A percentile compares a stretch with the other conserved stretches of the same genome.
Evolutionary conservation across 1,284 basidiomycete species (phyloP).

Genomic region (Cryptococcus sp.): DNA sequence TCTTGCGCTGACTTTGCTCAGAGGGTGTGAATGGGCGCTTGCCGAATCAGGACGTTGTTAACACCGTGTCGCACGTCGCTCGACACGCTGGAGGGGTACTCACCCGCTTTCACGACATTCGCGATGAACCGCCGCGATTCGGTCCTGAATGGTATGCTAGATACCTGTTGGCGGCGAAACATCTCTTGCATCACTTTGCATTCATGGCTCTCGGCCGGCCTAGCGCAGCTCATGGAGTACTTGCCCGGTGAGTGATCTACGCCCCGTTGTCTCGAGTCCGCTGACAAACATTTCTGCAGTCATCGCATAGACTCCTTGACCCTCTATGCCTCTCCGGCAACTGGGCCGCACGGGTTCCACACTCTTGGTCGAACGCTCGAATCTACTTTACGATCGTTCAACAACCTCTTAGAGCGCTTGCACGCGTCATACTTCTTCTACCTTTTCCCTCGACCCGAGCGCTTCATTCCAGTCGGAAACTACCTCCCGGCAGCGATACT

Average conservation of each 20-base stretch:
- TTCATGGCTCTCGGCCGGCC: conserved; percentile 49
- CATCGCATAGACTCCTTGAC: conserved; percentile 95
- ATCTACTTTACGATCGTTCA: conserved; percentile 80
- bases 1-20: conserved; percentile 46
- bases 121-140: conserved; percentile 54
- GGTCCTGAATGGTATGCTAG: conserved; percentile 12
- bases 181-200: conserved; percentile 43
- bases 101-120: conserved; percentile 73
- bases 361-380: conserved; percentile 85
- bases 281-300: conserved; percentile 53
- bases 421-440: conserved; percentile 97
- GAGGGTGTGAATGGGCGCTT: conserved; percentile 94
- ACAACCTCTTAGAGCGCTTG: conserved; percentile 88
- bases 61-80: conserved; percentile 75
- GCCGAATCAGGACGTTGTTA: conserved; percentile 93
- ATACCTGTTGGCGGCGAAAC: conserved; percentile 33
- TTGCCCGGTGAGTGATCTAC: conserved; percentile 29
- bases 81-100: conserved; percentile 71
- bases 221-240: conserved; percentile 55
- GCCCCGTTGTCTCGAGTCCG: not conserved
- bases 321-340: conserved; percentile 80
- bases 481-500: conserved; percentile 84
- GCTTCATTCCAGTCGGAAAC: conserved; percentile 83
- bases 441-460: conserved; percentile 71
- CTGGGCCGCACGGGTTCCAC: conserved; percentile 93